Conservation (phyloP, 805 yeast genomes). For the Metschnikowia cerradonensis region DNA sequence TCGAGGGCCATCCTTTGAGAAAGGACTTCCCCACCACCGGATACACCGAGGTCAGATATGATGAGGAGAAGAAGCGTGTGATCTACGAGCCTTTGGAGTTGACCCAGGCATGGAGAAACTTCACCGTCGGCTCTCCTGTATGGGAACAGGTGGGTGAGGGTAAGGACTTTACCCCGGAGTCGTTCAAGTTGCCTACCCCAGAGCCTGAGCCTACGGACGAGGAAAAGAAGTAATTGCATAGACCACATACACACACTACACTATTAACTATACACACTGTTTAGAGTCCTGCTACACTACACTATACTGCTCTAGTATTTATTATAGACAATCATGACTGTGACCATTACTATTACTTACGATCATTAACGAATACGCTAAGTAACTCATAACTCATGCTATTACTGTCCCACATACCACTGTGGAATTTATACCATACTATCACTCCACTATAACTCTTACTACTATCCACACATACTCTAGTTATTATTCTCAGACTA, state of each 20-base stretch:
- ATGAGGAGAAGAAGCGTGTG: constrained; percentile 84
- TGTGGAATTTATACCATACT: too few species aligned
- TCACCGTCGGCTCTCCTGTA: constrained; percentile 80
- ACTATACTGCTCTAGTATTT: background rate
- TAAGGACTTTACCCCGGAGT: constrained; percentile 73
- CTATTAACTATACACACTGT: background rate
- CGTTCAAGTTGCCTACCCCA: constrained; percentile 78
- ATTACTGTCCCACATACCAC: too few species aligned
- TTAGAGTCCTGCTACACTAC: background rate
- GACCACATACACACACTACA: background rate
- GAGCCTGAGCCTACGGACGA: constrained; percentile 60
- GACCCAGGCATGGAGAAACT: constrained; percentile 90
- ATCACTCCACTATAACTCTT: background rate
- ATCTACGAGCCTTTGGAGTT: constrained; percentile 87
- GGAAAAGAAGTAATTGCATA: constrained; percentile 24
- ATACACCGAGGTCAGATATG: constrained; percentile 85
- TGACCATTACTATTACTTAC: too few species aligned
- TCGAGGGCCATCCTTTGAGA: constrained; percentile 87
- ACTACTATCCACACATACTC: background rate
- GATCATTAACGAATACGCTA: too few species aligned
- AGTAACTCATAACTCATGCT: too few species aligned
- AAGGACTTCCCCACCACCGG: constrained; percentile 93
- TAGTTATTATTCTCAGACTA: background rate
- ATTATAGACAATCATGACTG: too few species aligned
- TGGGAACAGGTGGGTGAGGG: constrained; percentile 94